Conservation (phyloP, 2,329 filamentous ascomycete genomes). For the Xylariaceae sp. region DNA sequence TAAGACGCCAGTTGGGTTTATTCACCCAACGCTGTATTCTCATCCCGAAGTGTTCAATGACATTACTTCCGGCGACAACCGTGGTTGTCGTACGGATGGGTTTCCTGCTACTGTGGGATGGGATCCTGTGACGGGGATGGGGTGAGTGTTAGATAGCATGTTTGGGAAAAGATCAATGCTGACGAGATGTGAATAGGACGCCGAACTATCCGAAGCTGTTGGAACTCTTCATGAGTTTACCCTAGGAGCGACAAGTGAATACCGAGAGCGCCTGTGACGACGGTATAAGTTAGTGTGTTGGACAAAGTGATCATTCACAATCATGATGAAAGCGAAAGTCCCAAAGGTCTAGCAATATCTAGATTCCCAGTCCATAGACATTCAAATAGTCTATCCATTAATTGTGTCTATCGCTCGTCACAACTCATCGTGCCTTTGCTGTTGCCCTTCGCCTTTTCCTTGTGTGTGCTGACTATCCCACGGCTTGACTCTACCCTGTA, state of each 20-base stretch:
- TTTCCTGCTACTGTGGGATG: constrained; percentile 42
- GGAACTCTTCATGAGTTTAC: constrained; percentile 32
- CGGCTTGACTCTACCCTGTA: constrained; percentile 39
- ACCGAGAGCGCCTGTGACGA: too few species aligned
- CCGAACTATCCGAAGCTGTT: constrained; percentile 35
- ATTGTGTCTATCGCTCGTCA: neutral
- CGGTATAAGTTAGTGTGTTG: too few species aligned
- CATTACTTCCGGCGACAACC: constrained; percentile 38
- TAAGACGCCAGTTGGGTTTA: constrained; percentile 49
- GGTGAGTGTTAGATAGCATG: constrained; percentile 14
- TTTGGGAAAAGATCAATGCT: constrained; percentile 1
- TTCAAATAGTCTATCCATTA: too few species aligned
- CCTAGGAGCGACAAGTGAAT: constrained; percentile 11
- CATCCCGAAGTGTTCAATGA: constrained; percentile 40
- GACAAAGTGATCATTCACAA: too few species aligned
- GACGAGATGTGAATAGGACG: constrained; percentile 21
- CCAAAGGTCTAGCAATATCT: too few species aligned
- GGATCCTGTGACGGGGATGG: constrained; percentile 40
- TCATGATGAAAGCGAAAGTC: too few species aligned
- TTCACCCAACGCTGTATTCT: constrained; percentile 49
- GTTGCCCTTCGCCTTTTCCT: neutral
- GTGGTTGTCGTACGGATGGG: constrained; percentile 37
- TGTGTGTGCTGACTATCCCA: constrained; percentile 33
- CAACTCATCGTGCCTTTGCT: constrained; percentile 24
- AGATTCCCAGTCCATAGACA: too few species aligned